A percentile compares a stretch with the other conserved stretches of the same genome.
phyloP scores from a whole-genome alignment of 345 rosid genomes.

The Raphanus sativus region DNA sequence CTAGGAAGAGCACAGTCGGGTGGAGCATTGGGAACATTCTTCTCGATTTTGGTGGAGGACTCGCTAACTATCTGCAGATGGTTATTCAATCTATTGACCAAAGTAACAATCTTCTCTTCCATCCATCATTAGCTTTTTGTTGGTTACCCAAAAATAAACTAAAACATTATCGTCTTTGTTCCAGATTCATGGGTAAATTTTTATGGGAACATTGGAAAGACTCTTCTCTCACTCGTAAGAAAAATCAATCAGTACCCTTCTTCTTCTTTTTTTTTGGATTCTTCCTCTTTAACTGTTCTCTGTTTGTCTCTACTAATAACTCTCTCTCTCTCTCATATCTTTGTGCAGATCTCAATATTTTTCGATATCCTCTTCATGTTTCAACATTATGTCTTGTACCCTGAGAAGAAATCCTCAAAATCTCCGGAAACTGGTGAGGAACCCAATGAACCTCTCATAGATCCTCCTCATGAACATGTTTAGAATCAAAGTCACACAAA shows the following conservation, averaged over 20 bases:
- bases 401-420: constrained; percentile 39
- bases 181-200: constrained; percentile 97
- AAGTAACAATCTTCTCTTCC: constrained; percentile 44
- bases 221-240: constrained; percentile 74
- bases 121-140: neutral
- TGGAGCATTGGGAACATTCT: constrained; percentile 90
- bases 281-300: neutral
- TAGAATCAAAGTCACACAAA: constrained; percentile 19
- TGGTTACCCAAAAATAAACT: neutral
- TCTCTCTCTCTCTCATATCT: neutral
- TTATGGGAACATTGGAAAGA: constrained; percentile 92
- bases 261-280: neutral
- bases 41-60: constrained; percentile 80
- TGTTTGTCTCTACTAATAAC: constrained; percentile 5
- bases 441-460: constrained; percentile 53
- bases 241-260: neutral
- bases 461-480: constrained; percentile 51
- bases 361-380: constrained; percentile 84
- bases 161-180: neutral
- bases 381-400: constrained; percentile 81
- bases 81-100: constrained; percentile 78
- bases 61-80: constrained; percentile 74
- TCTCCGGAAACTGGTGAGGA: constrained; percentile 41
- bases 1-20: constrained; percentile 83
- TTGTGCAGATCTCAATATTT: constrained; percentile 64